Conservation (phyloP, 2,329 filamentous ascomycete species). For the Trichophyton benhamiae region DNA sequence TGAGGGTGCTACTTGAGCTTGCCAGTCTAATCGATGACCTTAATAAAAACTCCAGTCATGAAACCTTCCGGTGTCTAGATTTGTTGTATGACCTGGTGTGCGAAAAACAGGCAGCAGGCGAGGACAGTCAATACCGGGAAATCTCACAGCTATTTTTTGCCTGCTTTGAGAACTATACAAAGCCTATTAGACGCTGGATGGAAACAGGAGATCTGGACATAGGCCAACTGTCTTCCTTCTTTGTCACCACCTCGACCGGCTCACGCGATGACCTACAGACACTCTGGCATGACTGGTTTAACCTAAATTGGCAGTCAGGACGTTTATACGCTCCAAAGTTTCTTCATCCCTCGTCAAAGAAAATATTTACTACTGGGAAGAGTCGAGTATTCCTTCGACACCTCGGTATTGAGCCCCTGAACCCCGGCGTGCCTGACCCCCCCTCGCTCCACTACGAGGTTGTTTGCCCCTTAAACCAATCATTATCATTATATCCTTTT, state of each 20-base stretch:
- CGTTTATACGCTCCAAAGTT: slow-evolving; percentile 60
- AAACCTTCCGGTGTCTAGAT: slow-evolving; percentile 65
- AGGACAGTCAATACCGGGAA: slow-evolving; percentile 48
- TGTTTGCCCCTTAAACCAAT: slow-evolving; percentile 29
- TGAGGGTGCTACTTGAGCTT: slow-evolving; percentile 48
- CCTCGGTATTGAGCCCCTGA: slow-evolving; percentile 40
- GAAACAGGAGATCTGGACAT: slow-evolving; percentile 57
- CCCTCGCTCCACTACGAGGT: slow-evolving; percentile 22
- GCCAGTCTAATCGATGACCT: slow-evolving; percentile 50
- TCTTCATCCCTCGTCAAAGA: slow-evolving; percentile 53
- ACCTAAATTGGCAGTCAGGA: slow-evolving; percentile 47
- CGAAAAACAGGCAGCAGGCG: slow-evolving; percentile 56
- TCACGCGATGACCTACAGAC: slow-evolving; percentile 46
- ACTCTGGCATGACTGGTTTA: slow-evolving; percentile 66
- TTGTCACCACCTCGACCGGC: slow-evolving; percentile 50
- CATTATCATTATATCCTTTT: slow-evolving; percentile 26
- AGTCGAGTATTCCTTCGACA: slow-evolving; percentile 73
- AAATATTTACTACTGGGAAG: slow-evolving; percentile 79
- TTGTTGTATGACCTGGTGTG: slow-evolving; percentile 60
- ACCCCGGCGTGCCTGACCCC: slow-evolving; percentile 24
- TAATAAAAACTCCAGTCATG: slow-evolving; percentile 30
- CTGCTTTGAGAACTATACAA: slow-evolving; percentile 71
- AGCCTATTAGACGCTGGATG: slow-evolving; percentile 75
- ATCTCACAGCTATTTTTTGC: slow-evolving; percentile 62
- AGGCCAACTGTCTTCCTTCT: slow-evolving; percentile 56